Base-by-base conservation (phyloP, 73 alveolate genomes). In the Breviolum minutum region DNA sequence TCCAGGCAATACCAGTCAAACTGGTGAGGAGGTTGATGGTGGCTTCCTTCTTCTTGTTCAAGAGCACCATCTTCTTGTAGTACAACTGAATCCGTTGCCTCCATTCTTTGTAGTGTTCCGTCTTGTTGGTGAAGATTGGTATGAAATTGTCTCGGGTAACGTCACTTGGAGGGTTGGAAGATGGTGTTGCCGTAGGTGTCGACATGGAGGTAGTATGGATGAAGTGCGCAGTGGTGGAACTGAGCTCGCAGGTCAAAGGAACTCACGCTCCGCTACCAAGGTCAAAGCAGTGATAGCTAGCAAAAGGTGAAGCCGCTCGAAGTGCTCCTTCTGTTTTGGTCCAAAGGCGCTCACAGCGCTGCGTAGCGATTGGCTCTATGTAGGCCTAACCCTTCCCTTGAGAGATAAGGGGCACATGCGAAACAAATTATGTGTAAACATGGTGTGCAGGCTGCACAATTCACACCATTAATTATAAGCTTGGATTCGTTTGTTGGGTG, bases 11-110 rank as follows among this genome's bases (percentile, higher is more conserved):
- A 7, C 90, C 90, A 6, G 11, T 29, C 30, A 81, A 71, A 11
- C 71, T 48, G 19, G 90, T 81, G 71, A 81, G 7, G 54, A 81
- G 62, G 79, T 84, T 84, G 94, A 84, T 54, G 71, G 63, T 20
- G 8, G 94, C 94, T 62, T 84, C 77, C 62, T 60, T 84, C 10
- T 6, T 7, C 61, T 84, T 84, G 40, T 26, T 61, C 63, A 22
- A 26, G 63, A 84, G 13, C 63, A 2, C 77, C 79, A 61, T 6
- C 79, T 84, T 84, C 93, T 12, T 84, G 54, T 84, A 8, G 79
- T 84, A 81, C 70, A 81, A 20, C 40, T 17, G 11, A 7, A 81
- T 81, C 10, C 89, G n/a, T 19, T 76, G 69, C 40, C 90, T 26
- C 90, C 70, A 81, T 32, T 81, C 90, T 32, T 40, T 30, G 71